phyloP scores from a whole-genome alignment of 2,329 filamentous ascomycete genomes.

The Penicillium sp. region DNA sequence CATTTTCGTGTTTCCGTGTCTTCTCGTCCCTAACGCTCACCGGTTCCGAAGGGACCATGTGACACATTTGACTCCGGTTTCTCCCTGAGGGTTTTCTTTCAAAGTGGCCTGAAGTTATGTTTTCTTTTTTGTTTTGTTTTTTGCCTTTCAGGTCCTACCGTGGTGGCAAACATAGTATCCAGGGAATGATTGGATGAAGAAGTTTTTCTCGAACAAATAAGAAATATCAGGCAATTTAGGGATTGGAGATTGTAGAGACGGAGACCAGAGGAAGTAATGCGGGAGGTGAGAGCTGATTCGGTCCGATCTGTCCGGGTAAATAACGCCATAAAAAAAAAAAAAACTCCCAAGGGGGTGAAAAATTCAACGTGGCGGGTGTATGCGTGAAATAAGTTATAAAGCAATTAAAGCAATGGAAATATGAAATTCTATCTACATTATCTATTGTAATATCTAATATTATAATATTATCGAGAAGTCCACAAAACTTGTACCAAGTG shows the following conservation, averaged over 20 bases:
- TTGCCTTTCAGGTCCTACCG: neutral
- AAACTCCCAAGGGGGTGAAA: conserved; percentile 14
- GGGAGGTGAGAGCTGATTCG: conserved; percentile 3
- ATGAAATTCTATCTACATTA: neutral
- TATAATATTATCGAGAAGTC: too few species aligned
- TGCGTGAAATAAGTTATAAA: neutral
- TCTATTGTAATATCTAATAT: neutral
- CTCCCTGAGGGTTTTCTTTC: conserved; percentile 9
- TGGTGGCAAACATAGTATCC: conserved; percentile 11
- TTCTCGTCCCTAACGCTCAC: neutral
- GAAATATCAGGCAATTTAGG: neutral
- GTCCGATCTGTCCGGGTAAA: conserved; percentile 18
- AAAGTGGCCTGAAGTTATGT: conserved; percentile 15
- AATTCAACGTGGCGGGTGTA: neutral
- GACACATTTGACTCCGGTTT: conserved; percentile 19
- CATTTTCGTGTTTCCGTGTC: neutral
- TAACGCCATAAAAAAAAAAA: conserved; percentile 9
- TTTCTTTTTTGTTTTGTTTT: conserved; percentile 3
- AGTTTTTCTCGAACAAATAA: neutral
- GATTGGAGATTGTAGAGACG: neutral
- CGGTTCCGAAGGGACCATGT: conserved; percentile 8
- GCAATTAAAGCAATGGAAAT: neutral
- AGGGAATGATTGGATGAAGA: neutral
- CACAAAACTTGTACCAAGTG: neutral
- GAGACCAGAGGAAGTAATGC: too few species aligned